These are phyloP conservation scores for Vitis rupestris DNA, from an alignment of 164 flowering plant genomes.

Conservation along the genomic window DNA sequence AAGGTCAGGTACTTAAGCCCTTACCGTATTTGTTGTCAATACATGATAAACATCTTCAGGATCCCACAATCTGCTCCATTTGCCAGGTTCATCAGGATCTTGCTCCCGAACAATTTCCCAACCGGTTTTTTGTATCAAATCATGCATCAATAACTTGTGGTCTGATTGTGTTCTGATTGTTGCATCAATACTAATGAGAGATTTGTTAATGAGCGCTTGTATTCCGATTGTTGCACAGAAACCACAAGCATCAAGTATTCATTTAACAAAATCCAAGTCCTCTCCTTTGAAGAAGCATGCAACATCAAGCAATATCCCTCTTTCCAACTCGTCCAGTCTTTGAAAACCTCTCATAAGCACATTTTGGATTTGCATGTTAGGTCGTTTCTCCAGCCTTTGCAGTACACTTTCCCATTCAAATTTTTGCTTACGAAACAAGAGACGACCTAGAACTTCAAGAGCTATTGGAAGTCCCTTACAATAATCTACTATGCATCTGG, in stretches of 20 bases:
- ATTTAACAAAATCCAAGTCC: not conserved
- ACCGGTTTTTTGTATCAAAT: slow-evolving; percentile 13
- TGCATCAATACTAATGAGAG: not conserved
- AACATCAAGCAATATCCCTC: slow-evolving; percentile 7
- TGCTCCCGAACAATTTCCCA: slow-evolving; percentile 6
- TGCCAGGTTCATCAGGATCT: slow-evolving; percentile 7
- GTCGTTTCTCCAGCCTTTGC: too few relatives aligned
- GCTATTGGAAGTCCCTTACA: slow-evolving; percentile 8
- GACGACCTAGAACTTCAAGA: not conserved
- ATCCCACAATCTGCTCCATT: slow-evolving; percentile 16
- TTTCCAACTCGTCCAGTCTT: not conserved
- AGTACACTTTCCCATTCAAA: not conserved
- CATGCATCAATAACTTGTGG: slow-evolving; percentile 8
- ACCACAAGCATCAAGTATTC: not conserved
- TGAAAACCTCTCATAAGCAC: not conserved
- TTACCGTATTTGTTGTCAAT: not conserved
- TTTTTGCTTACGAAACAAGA: not conserved
- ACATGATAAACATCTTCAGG: not conserved
- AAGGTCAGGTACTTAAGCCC: not conserved
- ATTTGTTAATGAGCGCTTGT: not conserved
- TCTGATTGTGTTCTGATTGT: not conserved
- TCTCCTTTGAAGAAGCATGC: slow-evolving; percentile 12
- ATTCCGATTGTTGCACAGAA: not conserved
- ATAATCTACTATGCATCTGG: not conserved
- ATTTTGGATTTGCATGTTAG: not conserved